Percentiles rank a stretch among this genome's conserved stretches.
Conservation (phyloP, 345 rosid genomes). For the Rubroshorea leprosula region DNA sequence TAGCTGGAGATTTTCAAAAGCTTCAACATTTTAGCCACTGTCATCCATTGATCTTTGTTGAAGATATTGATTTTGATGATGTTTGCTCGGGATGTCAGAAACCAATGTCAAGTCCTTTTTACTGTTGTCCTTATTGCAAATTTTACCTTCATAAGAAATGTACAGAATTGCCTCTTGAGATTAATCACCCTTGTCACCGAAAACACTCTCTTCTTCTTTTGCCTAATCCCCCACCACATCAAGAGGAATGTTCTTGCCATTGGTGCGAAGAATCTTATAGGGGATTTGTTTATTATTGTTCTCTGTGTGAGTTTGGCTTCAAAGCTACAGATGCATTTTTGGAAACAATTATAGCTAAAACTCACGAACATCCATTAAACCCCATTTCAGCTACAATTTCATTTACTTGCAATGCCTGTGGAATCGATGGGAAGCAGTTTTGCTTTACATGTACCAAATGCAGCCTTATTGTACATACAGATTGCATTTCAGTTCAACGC, state of each 20-base stretch:
- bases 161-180: background rate
- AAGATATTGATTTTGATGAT: too few species aligned
- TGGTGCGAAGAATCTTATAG: too few species aligned
- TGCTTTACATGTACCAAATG: constrained; percentile 8
- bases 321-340: background rate
- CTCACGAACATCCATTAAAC: constrained; percentile 19
- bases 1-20: background rate
- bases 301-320: background rate
- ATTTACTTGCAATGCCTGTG: constrained; percentile 22
- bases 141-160: constrained; percentile 4
- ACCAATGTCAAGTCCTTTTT: background rate
- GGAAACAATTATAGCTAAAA: background rate
- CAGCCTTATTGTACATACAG: background rate
- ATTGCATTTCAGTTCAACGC: background rate
- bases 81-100: background rate
- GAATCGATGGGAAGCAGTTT: background rate
- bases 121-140: background rate
- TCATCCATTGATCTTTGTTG: background rate
- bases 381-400: constrained; percentile 8
- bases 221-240: background rate
- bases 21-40: background rate
- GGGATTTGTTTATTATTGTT: background rate
- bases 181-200: constrained; percentile 4
- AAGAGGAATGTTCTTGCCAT: too few species aligned
- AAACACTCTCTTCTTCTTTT: constrained; percentile 7